Conservation (phyloP, 768 basidiomycete species). For the Steccherinum ochraceum region DNA sequence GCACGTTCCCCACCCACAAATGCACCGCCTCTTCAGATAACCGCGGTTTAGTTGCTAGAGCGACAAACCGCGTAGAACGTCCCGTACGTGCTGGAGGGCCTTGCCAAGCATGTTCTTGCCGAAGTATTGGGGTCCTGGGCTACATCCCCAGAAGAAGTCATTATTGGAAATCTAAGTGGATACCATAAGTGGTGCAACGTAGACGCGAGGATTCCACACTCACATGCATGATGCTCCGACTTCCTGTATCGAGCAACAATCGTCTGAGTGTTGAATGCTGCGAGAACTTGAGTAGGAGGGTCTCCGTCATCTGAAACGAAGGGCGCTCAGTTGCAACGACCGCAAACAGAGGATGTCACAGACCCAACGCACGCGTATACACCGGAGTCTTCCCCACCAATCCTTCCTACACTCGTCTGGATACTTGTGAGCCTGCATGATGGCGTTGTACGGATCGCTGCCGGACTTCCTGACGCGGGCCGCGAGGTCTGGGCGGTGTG, state of each 20-base stretch:
- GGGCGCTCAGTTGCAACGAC: constrained; percentile 68
- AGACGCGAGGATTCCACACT: constrained; percentile 2
- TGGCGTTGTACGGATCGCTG: constrained; percentile 37
- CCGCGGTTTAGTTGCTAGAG: background rate
- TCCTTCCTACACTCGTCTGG: constrained; percentile 33
- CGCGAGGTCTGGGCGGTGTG: constrained; percentile 52
- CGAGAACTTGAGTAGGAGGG: constrained; percentile 61
- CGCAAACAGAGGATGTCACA: constrained; percentile 42
- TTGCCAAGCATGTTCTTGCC: constrained; percentile 74
- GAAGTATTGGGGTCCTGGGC: constrained; percentile 45
- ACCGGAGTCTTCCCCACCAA: constrained; percentile 25
- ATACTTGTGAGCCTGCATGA: constrained; percentile 59
- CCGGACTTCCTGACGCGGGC: constrained; percentile 56
- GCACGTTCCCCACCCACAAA: background rate
- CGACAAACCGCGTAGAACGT: background rate
- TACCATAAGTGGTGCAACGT: background rate
- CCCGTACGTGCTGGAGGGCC: constrained; percentile 49
- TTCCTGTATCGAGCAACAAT: constrained; percentile 57
- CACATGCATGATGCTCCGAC: constrained; percentile 65
- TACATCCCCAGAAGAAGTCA: constrained; percentile 72
- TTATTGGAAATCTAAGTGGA: constrained; percentile 59
- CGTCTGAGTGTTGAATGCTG: constrained; percentile 57
- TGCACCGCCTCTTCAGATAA: too few species aligned
- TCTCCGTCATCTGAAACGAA: constrained; percentile 35
- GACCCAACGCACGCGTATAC: constrained; percentile 51